Conservation (phyloP, 768 basidiomycete genomes). For the Sporobolomyces roseus region DNA sequence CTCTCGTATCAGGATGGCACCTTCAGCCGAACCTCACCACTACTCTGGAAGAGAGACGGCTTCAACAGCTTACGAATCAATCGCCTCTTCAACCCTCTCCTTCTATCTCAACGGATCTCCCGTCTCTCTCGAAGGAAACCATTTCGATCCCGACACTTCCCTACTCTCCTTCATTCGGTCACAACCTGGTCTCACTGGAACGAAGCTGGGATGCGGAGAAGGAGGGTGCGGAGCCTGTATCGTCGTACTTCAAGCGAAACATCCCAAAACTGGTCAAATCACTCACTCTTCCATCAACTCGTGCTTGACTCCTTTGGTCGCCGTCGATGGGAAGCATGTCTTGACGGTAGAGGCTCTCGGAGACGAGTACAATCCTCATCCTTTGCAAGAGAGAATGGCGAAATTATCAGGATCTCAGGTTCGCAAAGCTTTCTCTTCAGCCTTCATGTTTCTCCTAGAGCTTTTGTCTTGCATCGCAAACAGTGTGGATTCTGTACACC, state of each 20-base stretch:
- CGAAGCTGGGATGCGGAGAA: constrained; percentile 44
- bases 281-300: constrained; percentile 43
- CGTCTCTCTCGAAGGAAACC: constrained; percentile 34
- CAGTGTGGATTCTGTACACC: constrained; percentile 42
- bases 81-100: constrained; percentile 28
- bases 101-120: constrained; percentile 42
- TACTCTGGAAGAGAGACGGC: background rate
- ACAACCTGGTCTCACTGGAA: constrained; percentile 42
- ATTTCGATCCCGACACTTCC: constrained; percentile 41
- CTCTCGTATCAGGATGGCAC: background rate
- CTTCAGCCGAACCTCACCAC: background rate
- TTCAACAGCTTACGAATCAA: constrained; percentile 1
- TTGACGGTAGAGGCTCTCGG: constrained; percentile 45
- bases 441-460: too few relatives aligned
- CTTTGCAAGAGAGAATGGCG: constrained; percentile 42
- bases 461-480: background rate
- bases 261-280: constrained; percentile 4
- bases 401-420: constrained; percentile 32
- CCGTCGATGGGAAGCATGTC: constrained; percentile 43
- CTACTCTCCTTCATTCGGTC: constrained; percentile 44
- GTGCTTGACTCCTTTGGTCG: constrained; percentile 43
- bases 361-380: constrained; percentile 42
- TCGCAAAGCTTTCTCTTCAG: too few relatives aligned
- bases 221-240: constrained; percentile 33
- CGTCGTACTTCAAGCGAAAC: constrained; percentile 18